Evolutionary conservation across 2,329 filamentous ascomycete species (phyloP).

Genomic region (Aureobasidium sp.): DNA sequence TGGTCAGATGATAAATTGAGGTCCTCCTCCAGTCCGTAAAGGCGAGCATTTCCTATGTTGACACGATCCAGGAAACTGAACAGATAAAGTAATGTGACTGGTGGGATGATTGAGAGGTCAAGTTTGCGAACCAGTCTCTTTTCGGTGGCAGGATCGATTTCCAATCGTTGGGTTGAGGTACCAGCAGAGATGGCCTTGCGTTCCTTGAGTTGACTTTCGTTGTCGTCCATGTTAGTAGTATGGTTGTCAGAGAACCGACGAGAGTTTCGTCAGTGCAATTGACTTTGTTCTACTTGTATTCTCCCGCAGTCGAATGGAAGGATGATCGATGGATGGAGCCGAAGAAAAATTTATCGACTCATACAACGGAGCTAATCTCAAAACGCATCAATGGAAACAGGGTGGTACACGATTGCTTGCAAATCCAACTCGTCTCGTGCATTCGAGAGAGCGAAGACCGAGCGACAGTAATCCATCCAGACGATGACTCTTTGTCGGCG

Average conservation of each 20-base stretch:
- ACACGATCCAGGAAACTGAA: constrained; percentile 66
- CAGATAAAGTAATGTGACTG: constrained; percentile 64
- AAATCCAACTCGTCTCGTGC: constrained; percentile 2
- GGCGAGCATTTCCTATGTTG: constrained; percentile 52
- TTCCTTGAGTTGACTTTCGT: neutral
- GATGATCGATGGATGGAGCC: neutral
- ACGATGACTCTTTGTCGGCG: neutral
- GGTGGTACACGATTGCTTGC: neutral
- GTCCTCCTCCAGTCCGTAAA: constrained; percentile 59
- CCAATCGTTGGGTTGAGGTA: neutral
- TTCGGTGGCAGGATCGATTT: constrained; percentile 8
- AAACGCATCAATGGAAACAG: neutral
- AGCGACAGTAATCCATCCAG: neutral
- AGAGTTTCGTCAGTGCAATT: neutral
- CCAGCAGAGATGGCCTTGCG: constrained; percentile 1
- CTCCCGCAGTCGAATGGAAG: neutral
- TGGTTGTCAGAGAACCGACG: neutral
- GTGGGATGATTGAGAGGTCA: constrained; percentile 58
- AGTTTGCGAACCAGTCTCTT: constrained; percentile 55
- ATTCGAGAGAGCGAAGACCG: neutral
- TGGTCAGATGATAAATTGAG: constrained; percentile 55
- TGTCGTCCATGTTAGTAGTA: neutral
- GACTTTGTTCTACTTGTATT: constrained; percentile 3
- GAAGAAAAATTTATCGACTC: constrained; percentile 5
- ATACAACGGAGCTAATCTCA: neutral